These are phyloP conservation scores for Paspalum vaginatum DNA, from an alignment of 176 grass and related monocot genomes.

Conservation along the genomic window DNA sequence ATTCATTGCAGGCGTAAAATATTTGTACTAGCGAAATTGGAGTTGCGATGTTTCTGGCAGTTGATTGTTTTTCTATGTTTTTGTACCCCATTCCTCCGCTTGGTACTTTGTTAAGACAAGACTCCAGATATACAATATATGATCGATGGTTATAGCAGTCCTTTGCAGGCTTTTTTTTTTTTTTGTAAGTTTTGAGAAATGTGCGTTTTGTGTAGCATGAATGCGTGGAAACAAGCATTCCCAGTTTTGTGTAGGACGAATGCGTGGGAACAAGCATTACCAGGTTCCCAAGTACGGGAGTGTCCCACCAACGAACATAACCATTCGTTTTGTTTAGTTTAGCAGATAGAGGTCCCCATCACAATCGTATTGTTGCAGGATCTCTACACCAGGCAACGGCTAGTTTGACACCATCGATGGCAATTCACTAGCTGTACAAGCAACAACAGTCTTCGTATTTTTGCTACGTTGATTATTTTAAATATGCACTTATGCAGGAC, in stretches of 20 bases:
- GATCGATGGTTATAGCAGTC: constrained; percentile 37
- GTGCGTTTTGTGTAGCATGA: neutral
- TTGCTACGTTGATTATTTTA: too few species aligned
- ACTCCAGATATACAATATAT: constrained; percentile 40
- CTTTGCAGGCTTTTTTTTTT: neutral
- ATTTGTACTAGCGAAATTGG: constrained; percentile 41
- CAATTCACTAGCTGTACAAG: too few species aligned
- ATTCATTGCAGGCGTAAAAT: constrained; percentile 54
- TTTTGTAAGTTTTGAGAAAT: neutral
- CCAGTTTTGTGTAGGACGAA: neutral
- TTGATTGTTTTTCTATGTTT: constrained; percentile 34
- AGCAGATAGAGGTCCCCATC: too few species aligned
- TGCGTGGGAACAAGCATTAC: neutral
- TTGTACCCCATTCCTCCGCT: constrained; percentile 32
- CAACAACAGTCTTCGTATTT: too few species aligned
- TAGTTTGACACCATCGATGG: too few species aligned
- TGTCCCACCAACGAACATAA: too few species aligned
- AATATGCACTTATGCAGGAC: too few species aligned
- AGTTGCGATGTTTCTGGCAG: constrained; percentile 30
- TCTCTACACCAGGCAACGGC: too few species aligned
- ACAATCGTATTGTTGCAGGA: too few species aligned
- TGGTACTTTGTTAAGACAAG: constrained; percentile 8
- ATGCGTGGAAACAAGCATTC: neutral
- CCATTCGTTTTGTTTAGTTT: too few species aligned
- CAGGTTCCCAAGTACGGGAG: too few species aligned